Base-by-base conservation (phyloP, 2,329 filamentous ascomycete genomes). In the Arthroderma sp. region DNA sequence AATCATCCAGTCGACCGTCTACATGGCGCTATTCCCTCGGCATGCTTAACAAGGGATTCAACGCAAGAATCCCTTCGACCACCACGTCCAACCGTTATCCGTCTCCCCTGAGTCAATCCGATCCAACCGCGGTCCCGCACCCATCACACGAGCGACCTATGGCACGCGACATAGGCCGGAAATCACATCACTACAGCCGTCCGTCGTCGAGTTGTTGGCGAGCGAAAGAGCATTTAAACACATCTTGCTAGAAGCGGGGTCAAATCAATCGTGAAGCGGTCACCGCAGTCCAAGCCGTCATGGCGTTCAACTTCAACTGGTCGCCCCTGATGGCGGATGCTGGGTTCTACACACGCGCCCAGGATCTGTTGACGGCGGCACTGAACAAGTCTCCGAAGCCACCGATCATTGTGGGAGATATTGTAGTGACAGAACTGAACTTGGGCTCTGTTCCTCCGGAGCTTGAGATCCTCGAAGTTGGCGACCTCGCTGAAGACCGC, bases 261-360 rank as follows among this genome's bases (percentile, higher is more conserved):
- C 33, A 3, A 9, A 9, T 9, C 9, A 9, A 36, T 36, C 11
- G 33, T 22, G 15, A 22, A 22, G 15, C 15, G 15, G 15, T 22
- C 15, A 22, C 15, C 38, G 30, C 37, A 46, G 49, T 43, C 40
- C 38, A 53, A 39, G 22, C 30, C 50, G 55, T 51, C 67, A 98
- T 98, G 91, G 91, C 91, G 56, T 98, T 98, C 83, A 96, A 96
- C 74, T 98, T 98, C 84, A 96, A 96, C 85, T 98, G 91, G 91
- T 94, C 87, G 77, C 91, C 91, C 61, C 76, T 98, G 53, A 91
- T 93, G 69, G 89, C 89, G 61, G 91, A 96, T 70, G 89, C 85
- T 59, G 78, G 80, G 56, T 91, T 91, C 66, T 89, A 89, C 68
- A 78, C 83, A 62, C 83, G 87, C 56, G 89, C 91, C 42, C 84